Evolutionary conservation across 169 alveolate genomes (phyloP).

Genomic region (Eimeria maxima): DNA sequence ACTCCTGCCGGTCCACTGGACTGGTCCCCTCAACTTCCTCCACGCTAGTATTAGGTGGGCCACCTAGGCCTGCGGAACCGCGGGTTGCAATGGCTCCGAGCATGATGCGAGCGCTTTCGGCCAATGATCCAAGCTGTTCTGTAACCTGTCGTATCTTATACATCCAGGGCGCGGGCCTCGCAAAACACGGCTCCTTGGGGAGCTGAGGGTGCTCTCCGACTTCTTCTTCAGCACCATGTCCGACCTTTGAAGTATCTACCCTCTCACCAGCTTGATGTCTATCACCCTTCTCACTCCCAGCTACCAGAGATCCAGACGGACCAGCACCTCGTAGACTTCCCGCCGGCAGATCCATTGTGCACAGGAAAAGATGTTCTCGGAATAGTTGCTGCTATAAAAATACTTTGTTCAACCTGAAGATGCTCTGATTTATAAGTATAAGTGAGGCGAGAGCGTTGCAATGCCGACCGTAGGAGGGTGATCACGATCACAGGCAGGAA

Average conservation of each 20-base stretch:
- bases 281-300: neutral
- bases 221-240: neutral
- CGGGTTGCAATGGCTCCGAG: neutral
- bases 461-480: neutral
- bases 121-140: neutral
- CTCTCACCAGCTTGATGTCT: neutral
- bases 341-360: neutral
- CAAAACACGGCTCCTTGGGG: slow-evolving; percentile 62
- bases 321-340: neutral
- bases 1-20: neutral
- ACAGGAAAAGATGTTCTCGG: neutral
- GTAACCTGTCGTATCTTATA: neutral
- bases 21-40: neutral
- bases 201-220: slow-evolving; percentile 16
- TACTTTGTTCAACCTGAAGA: neutral
- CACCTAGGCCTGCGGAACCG: neutral
- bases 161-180: neutral
- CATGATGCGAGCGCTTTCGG: neutral
- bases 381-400: neutral
- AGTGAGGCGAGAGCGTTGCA: neutral
- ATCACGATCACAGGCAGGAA: neutral
- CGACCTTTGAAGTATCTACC: neutral
- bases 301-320: neutral
- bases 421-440: neutral
- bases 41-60: neutral